phyloP scores from a whole-genome alignment of 176 grass and related monocot genomes.

The Triticum dicoccoides region DNA sequence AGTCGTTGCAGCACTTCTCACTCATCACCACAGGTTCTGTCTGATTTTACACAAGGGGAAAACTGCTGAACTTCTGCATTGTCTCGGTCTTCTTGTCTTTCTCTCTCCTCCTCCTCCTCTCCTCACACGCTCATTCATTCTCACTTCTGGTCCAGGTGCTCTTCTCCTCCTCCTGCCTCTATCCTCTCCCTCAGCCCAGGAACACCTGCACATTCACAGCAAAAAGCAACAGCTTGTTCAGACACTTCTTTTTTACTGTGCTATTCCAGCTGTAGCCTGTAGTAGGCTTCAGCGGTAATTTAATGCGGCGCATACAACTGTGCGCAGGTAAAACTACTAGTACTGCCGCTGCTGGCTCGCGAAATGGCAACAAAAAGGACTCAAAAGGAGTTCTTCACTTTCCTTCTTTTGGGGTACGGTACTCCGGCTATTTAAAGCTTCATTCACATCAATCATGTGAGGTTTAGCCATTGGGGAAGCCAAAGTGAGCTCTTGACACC shows the following conservation, averaged over 20 bases:
- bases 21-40: constrained; percentile 26
- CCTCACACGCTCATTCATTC: not conserved
- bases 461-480: constrained; percentile 24
- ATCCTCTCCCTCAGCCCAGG: constrained; percentile 28
- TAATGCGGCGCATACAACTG: not conserved
- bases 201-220: constrained; percentile 30
- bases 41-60: constrained; percentile 43
- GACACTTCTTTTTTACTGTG: not conserved
- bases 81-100: constrained; percentile 27
- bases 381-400: not conserved
- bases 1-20: constrained; percentile 36
- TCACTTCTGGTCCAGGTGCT: constrained; percentile 41
- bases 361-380: constrained; percentile 9
- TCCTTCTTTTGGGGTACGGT: not conserved
- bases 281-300: not conserved
- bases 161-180: constrained; percentile 12
- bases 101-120: not conserved
- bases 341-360: not conserved
- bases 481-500: constrained; percentile 28
- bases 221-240: constrained; percentile 34
- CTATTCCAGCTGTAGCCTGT: not conserved
- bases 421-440: constrained; percentile 2
- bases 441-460: constrained; percentile 62
- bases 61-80: constrained; percentile 24
- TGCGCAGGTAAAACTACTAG: not conserved